A percentile compares a stretch with the other conserved stretches of the same genome.
These are phyloP conservation scores for Blastomyces parvus DNA, from an alignment of 2,329 filamentous ascomycete species.

Conservation along the genomic window DNA sequence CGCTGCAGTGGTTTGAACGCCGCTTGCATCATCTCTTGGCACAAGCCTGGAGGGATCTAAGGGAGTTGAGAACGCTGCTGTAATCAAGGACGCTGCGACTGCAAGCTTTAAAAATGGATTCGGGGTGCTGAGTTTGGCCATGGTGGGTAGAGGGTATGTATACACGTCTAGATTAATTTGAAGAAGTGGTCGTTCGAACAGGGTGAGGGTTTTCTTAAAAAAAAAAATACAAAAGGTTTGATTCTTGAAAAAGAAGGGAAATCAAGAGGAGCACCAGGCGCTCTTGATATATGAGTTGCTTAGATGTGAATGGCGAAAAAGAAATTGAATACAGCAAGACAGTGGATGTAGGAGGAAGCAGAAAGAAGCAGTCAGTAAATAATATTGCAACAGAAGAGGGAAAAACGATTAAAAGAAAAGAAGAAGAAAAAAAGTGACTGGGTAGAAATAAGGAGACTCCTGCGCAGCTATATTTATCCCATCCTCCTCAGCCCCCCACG, in stretches of 20 bases:
- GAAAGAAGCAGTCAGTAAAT: not conserved
- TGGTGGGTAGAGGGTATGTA: not conserved
- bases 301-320: not conserved
- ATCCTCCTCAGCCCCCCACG: not conserved
- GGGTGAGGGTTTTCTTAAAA: no score
- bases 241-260: not conserved
- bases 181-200: not conserved
- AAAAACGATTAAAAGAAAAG: not conserved
- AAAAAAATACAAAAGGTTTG: not conserved
- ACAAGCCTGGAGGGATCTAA: not conserved
- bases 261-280: constrained; percentile 4
- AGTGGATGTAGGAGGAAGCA: not conserved
- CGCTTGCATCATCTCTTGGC: not conserved
- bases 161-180: not conserved
- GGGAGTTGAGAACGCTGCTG: not conserved
- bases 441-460: not conserved
- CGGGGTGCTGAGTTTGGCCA: not conserved
- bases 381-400: not conserved
- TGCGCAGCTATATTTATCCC: constrained; percentile 1
- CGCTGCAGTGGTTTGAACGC: not conserved
- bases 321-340: not conserved
- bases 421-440: not conserved
- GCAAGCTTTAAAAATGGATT: constrained; percentile 2
- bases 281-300: constrained; percentile 1
- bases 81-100: constrained; percentile 3